A percentile compares a stretch with the other conserved stretches of the same genome.
These are phyloP conservation scores for Monilinia fructigena DNA, from an alignment of 2,329 filamentous ascomycete genomes.

Conservation along the genomic window DNA sequence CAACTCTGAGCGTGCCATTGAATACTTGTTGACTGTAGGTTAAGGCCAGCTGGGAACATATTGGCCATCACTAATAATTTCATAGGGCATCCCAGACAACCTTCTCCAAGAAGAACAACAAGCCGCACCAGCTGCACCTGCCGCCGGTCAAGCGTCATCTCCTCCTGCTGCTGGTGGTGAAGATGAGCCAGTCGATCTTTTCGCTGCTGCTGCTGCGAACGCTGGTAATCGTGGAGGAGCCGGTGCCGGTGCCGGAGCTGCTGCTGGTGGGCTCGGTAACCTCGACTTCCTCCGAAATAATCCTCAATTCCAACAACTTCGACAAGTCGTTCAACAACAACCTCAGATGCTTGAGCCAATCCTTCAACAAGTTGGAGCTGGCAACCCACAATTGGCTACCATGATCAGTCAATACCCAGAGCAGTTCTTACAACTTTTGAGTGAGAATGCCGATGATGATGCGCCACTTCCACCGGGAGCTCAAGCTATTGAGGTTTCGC, in stretches of 20 bases:
- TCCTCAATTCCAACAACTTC: constrained; percentile 94
- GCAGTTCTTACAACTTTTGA: constrained; percentile 85
- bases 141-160: constrained; percentile 46
- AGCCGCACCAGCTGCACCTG: constrained; percentile 47
- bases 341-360: constrained; percentile 99
- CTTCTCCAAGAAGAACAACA: constrained; percentile 67
- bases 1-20: constrained; percentile 95
- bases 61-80: constrained; percentile 25
- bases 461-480: constrained; percentile 82
- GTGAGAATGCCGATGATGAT: constrained; percentile 84
- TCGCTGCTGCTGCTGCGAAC: constrained; percentile 74
- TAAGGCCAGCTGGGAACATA: neutral
- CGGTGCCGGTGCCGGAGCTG: constrained; percentile 44
- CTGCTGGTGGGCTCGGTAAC: constrained; percentile 63
- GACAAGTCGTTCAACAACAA: constrained; percentile 95
- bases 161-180: constrained; percentile 49
- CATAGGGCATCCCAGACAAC: constrained; percentile 84
- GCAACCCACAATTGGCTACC: constrained; percentile 91
- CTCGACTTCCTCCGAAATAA: constrained; percentile 94
- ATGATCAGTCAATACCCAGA: constrained; percentile 90
- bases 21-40: constrained; percentile 85
- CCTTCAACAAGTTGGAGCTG: constrained; percentile 89
- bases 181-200: constrained; percentile 78
- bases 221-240: constrained; percentile 49
- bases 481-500: constrained; percentile 86